Evolutionary conservation across 805 yeast genomes (phyloP).

Genomic region (Teunomyces aglyptinius): DNA sequence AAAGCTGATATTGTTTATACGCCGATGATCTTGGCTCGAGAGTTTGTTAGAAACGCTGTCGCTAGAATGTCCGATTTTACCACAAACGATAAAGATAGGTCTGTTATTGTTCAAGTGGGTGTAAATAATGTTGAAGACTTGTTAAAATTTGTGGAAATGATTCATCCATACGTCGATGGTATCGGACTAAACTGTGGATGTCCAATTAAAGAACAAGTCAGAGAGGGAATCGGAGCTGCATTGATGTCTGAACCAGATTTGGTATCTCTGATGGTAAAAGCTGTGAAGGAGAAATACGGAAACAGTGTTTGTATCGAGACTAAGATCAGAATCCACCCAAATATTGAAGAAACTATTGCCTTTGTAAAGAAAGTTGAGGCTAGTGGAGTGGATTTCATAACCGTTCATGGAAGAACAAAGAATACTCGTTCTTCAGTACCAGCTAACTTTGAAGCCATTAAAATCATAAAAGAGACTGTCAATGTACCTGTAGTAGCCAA

Average conservation of each 20-base stretch:
- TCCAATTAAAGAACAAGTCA: conserved; percentile 90
- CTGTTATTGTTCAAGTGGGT: conserved; percentile 88
- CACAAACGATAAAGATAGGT: conserved; percentile 66
- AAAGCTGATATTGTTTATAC: conserved; percentile 82
- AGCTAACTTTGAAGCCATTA: conserved; percentile 80
- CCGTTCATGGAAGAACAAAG: conserved; percentile 91
- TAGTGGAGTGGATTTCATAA: conserved; percentile 90
- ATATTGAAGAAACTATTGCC: conserved; percentile 65
- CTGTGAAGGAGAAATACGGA: conserved; percentile 76
- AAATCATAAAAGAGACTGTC: conserved; percentile 52
- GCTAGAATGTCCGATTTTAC: conserved; percentile 86
- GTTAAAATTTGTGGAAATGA: conserved; percentile 79
- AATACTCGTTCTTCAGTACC: conserved; percentile 83
- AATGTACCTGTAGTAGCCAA: conserved; percentile 88
- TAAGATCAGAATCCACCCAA: conserved; percentile 83
- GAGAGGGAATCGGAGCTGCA: conserved; percentile 97
- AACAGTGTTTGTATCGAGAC: conserved; percentile 77
- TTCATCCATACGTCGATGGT: conserved; percentile 89
- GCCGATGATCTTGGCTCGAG: conserved; percentile 96
- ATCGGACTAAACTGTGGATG: conserved; percentile 97
- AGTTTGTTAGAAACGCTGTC: conserved; percentile 78
- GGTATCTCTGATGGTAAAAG: conserved; percentile 79
- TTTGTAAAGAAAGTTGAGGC: conserved; percentile 73
- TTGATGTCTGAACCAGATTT: conserved; percentile 79
- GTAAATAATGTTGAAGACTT: conserved; percentile 81